phyloP scores from a whole-genome alignment of 768 basidiomycete species.

The Hypholoma sublateritium region DNA sequence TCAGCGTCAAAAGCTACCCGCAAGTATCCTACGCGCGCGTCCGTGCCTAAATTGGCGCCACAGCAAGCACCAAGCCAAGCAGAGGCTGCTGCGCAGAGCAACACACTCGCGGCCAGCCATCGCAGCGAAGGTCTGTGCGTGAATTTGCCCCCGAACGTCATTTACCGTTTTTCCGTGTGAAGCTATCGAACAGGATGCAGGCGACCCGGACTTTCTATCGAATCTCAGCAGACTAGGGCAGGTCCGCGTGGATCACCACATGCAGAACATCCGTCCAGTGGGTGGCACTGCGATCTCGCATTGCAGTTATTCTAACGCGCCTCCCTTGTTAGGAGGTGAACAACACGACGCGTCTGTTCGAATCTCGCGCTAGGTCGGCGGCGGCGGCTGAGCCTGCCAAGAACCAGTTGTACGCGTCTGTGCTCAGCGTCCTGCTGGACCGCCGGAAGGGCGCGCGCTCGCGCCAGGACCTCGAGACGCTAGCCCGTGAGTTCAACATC shows the following conservation, averaged over 20 bases:
- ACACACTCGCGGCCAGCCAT: slow-evolving; percentile 18
- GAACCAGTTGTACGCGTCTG: slow-evolving; percentile 56
- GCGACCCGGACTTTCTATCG: slow-evolving; percentile 68
- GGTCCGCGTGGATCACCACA: slow-evolving; percentile 69
- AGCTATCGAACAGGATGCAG: slow-evolving; percentile 67
- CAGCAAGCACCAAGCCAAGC: slow-evolving; percentile 9
- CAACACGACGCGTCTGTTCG: slow-evolving; percentile 45
- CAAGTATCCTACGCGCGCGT: slow-evolving; percentile 41
- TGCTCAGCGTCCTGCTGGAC: slow-evolving; percentile 60
- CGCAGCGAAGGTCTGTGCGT: slow-evolving; percentile 19
- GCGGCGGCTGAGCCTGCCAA: slow-evolving; percentile 34
- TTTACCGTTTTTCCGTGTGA: not conserved
- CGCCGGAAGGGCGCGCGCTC: slow-evolving; percentile 52
- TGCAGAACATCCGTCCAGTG: slow-evolving; percentile 50
- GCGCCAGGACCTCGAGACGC: slow-evolving; percentile 39
- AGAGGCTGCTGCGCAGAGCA: slow-evolving; percentile 1
- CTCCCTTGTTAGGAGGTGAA: slow-evolving; percentile 18
- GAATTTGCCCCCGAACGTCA: not conserved
- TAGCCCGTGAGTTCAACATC: slow-evolving; percentile 56
- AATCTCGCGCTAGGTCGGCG: slow-evolving; percentile 56
- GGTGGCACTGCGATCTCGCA: slow-evolving; percentile 13
- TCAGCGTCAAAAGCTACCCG: slow-evolving; percentile 60
- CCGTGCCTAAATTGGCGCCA: slow-evolving; percentile 2
- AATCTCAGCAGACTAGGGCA: slow-evolving; percentile 66
- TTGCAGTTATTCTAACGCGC: slow-evolving; percentile 2